Evolutionary conservation across 257 asterid genomes (phyloP), one percentile per base, ranked within the genome.

Genomic region (Fraxinus anomala): DNA sequence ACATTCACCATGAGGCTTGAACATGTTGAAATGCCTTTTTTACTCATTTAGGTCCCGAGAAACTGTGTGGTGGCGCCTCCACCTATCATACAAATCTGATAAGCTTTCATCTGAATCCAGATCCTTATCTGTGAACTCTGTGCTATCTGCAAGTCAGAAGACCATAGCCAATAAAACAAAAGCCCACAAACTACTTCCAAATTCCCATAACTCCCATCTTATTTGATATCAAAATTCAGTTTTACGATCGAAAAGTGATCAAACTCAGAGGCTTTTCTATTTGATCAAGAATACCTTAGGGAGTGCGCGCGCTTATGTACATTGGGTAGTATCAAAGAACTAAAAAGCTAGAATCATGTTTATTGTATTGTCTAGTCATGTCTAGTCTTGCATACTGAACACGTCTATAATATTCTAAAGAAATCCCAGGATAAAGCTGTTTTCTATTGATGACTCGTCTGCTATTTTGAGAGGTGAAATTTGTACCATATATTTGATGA

Each of bases 1-100:
- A 90, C 97, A 23, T 94, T 94, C 0, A 91, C 89, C 73, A 87
- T 92, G 84, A 92, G 34, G 34, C 34, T 31, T 31, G 34, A 31
- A 94, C 78, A 94, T 96, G 56, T 92, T 91, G 92, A 89, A 94
- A 17, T 96, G 97, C 56, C 56, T 65, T 33, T 70, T 87, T 94
- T 30, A 0, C 94, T 92, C 92, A 0, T 85, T 44, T 2, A 91
- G 82, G 74, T 90, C 91, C 5, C 90, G 83, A 3, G 96, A 86
- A 56, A 92, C 86, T 0, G 97, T 88, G 77, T 91, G 97, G 70
- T 90, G 92, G 89, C 90, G 87, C 80, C 97, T 85, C 98, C 98
- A 95, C 73, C 85, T 85, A 40, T 93, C 89, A 31, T 95, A 93
- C 85, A 92, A 65, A 37, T 85, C 82, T 96, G 92, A 95, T 21